Conservation (phyloP, 768 basidiomycete species). For the Tulasnella sp. region DNA sequence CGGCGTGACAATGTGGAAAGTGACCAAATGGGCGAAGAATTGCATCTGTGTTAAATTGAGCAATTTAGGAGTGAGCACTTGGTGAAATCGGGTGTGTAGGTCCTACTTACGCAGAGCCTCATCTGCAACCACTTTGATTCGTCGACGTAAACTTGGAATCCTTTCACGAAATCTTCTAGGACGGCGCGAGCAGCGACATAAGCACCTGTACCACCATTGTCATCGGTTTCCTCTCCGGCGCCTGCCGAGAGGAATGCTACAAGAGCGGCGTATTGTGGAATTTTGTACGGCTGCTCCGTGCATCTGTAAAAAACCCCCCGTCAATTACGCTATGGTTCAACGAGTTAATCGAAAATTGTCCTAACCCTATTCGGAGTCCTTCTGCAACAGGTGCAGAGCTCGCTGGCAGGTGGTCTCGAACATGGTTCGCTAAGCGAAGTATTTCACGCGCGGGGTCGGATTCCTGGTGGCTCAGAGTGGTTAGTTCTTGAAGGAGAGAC, state of each 20-base stretch:
- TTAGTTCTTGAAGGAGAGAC: not conserved
- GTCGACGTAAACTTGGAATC: slow-evolving; percentile 80
- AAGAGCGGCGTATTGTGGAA: slow-evolving; percentile 76
- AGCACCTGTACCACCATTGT: slow-evolving; percentile 29
- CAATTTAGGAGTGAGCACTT: not conserved
- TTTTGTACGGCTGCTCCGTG: slow-evolving; percentile 90
- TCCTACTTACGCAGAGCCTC: slow-evolving; percentile 61
- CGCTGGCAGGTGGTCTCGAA: slow-evolving; percentile 47
- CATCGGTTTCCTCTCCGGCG: slow-evolving; percentile 25
- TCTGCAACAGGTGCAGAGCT: slow-evolving; percentile 57
- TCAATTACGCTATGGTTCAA: not conserved
- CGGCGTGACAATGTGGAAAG: slow-evolving; percentile 59
- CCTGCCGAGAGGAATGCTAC: slow-evolving; percentile 50
- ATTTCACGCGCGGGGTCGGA: slow-evolving; percentile 47
- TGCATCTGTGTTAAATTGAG: slow-evolving; percentile 49
- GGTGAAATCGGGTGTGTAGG: slow-evolving; percentile 6
- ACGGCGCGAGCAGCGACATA: slow-evolving; percentile 36
- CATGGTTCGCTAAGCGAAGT: slow-evolving; percentile 50
- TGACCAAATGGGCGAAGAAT: slow-evolving; percentile 81
- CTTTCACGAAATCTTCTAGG: slow-evolving; percentile 85
- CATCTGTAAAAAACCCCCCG: slow-evolving; percentile 37
- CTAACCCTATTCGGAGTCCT: slow-evolving; percentile 61
- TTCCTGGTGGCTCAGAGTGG: slow-evolving; percentile 36
- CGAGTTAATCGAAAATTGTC: not conserved
- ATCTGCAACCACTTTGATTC: slow-evolving; percentile 85